A percentile compares a stretch with the other conserved stretches of the same genome.
Conservation (phyloP, 2,329 filamentous ascomycete genomes). For the Trichoderma arundinaceum region DNA sequence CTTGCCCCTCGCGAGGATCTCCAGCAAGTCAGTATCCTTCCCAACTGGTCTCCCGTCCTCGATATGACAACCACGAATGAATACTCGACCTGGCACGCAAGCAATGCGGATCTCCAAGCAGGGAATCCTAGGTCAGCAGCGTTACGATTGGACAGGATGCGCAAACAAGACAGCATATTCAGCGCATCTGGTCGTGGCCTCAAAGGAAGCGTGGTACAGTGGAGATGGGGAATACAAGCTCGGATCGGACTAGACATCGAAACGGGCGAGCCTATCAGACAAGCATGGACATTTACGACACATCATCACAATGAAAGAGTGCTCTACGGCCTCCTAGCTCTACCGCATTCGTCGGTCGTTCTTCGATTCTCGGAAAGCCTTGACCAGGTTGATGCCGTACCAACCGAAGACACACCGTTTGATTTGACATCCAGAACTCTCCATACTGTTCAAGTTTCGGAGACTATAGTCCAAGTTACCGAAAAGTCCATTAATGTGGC, state of each 20-base stretch:
- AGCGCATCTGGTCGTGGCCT: constrained; percentile 68
- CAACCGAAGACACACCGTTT: constrained; percentile 51
- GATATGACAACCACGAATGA: constrained; percentile 58
- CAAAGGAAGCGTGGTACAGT: constrained; percentile 69
- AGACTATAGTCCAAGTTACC: constrained; percentile 60
- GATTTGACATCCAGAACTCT: constrained; percentile 61
- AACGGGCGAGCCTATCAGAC: constrained; percentile 54
- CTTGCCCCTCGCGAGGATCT: constrained; percentile 60
- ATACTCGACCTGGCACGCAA: constrained; percentile 38
- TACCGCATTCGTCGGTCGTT: constrained; percentile 56
- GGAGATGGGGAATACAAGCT: constrained; percentile 72
- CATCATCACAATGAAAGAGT: constrained; percentile 34
- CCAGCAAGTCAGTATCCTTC: constrained; percentile 55
- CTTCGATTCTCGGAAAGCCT: constrained; percentile 58
- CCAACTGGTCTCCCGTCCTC: constrained; percentile 66
- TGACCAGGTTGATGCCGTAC: constrained; percentile 50
- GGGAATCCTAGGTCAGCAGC: constrained; percentile 29
- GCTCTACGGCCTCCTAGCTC: constrained; percentile 52
- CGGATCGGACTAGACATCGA: constrained; percentile 65
- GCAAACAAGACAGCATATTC: constrained; percentile 63
- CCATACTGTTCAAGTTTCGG: constrained; percentile 47
- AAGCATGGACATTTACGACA: constrained; percentile 58
- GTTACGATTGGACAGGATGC: constrained; percentile 36
- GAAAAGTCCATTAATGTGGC: constrained; percentile 53
- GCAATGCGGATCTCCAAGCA: constrained; percentile 18